Conservation (phyloP, 2,329 filamentous ascomycete species). For the Epichloe glyceriae region DNA sequence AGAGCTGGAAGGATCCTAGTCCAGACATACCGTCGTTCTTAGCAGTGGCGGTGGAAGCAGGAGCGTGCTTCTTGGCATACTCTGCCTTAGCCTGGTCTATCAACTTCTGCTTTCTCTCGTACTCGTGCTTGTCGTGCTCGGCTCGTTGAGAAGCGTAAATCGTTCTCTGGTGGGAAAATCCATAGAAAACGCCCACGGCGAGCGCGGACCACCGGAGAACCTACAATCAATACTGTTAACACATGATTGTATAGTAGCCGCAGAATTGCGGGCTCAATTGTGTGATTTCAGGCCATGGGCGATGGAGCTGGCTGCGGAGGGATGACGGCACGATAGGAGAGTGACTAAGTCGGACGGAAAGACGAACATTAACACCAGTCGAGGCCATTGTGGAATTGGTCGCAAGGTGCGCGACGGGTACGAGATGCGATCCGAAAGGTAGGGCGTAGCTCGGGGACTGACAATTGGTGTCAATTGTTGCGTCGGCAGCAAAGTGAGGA, state of each 20-base stretch:
- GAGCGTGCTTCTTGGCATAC: slow-evolving; percentile 64
- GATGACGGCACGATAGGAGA: slow-evolving; percentile 10
- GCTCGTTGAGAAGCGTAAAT: slow-evolving; percentile 61
- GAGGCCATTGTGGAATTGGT: slow-evolving; percentile 44
- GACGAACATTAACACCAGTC: slow-evolving; percentile 55
- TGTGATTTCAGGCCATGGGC: slow-evolving; percentile 8
- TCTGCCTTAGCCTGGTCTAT: slow-evolving; percentile 89
- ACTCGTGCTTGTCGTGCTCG: slow-evolving; percentile 64
- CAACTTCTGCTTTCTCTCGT: slow-evolving; percentile 79
- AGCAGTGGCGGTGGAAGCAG: slow-evolving; percentile 23
- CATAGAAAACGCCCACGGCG: slow-evolving; percentile 84
- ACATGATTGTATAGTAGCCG: neutral
- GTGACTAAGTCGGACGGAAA: slow-evolving; percentile 9
- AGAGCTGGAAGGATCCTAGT: neutral
- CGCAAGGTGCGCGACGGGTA: slow-evolving; percentile 29
- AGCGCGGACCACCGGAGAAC: slow-evolving; percentile 96
- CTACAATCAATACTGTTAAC: slow-evolving; percentile 36
- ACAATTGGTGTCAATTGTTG: slow-evolving; percentile 29
- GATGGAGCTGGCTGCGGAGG: slow-evolving; percentile 3
- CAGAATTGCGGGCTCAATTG: neutral
- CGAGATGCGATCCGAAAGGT: slow-evolving; percentile 22
- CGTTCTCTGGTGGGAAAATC: slow-evolving; percentile 80
- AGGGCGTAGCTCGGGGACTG: slow-evolving; percentile 22
- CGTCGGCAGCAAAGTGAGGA: slow-evolving; percentile 24
- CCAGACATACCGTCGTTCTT: slow-evolving; percentile 20